Evolutionary conservation across 2,329 filamentous ascomycete species (phyloP).

Genomic region (Phialophora chinensis): DNA sequence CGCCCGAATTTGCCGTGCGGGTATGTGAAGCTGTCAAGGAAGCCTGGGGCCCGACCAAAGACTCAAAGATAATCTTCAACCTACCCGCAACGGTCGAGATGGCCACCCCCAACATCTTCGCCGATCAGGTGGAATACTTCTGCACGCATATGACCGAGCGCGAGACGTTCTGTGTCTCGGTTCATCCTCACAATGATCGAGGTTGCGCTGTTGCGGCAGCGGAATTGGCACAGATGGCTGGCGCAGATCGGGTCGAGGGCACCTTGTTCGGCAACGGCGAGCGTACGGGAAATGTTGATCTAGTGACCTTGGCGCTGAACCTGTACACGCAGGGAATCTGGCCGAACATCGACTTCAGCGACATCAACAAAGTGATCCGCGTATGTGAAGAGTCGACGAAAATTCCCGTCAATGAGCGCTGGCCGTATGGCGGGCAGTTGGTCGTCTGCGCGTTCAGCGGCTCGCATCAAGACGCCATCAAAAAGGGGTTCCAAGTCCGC

Average conservation of each 20-base stretch:
- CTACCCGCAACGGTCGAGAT: conserved; percentile 95
- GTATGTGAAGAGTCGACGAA: conserved; percentile 92
- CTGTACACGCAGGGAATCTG: conserved; percentile 92
- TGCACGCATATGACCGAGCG: conserved; percentile 82
- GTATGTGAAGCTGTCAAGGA: conserved; percentile 93
- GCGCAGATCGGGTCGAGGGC: conserved; percentile 90
- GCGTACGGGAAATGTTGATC: conserved; percentile 91
- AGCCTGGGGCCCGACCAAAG: conserved; percentile 80
- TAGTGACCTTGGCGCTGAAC: conserved; percentile 90
- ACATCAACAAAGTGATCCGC: conserved; percentile 84
- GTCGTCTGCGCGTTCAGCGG: conserved; percentile 93
- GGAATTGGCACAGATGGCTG: conserved; percentile 94
- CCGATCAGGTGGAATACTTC: conserved; percentile 96
- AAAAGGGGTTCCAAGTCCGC: conserved; percentile 77
- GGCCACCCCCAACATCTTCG: conserved; percentile 92
- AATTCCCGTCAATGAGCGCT: conserved; percentile 87
- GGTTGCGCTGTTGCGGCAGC: conserved; percentile 88
- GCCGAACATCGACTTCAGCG: conserved; percentile 87
- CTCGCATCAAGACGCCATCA: conserved; percentile 94
- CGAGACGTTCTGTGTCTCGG: conserved; percentile 84
- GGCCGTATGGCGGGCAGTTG: conserved; percentile 87
- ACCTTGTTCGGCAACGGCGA: conserved; percentile 95
- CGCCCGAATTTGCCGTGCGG: conserved; percentile 78
- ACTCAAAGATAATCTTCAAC: conserved; percentile 92
- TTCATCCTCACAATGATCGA: conserved; percentile 94